phyloP scores from a whole-genome alignment of 495 filamentous ascomycete genomes.

The Barbatosphaeria neglecta region DNA sequence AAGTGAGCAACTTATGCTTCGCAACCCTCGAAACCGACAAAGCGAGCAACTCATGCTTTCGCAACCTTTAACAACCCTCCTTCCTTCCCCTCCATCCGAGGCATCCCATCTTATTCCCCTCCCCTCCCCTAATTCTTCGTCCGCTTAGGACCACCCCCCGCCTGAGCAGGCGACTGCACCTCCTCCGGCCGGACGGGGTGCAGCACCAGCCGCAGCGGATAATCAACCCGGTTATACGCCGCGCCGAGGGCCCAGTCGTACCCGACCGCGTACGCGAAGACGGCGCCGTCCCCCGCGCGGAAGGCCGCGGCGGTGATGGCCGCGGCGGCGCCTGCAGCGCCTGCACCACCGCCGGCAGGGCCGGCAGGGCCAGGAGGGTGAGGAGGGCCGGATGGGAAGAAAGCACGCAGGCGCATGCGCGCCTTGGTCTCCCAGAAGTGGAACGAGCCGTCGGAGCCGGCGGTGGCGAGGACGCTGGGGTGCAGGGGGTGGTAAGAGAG shows the following conservation, averaged over 20 bases:
- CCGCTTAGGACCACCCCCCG: too few species aligned
- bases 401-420: constrained; percentile 77
- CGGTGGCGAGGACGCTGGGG: constrained; percentile 81
- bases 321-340: constrained; percentile 65
- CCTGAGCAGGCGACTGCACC: constrained; percentile 70
- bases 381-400: constrained; percentile 43
- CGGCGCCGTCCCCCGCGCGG: constrained; percentile 57
- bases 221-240: constrained; percentile 52
- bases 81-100: not conserved
- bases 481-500: constrained; percentile 74
- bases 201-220: constrained; percentile 76
- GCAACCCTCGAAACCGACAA: not conserved
- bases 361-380: too few species aligned
- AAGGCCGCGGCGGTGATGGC: constrained; percentile 71
- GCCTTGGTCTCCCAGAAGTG: constrained; percentile 87
- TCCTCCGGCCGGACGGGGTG: constrained; percentile 68
- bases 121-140: constrained; percentile 37
- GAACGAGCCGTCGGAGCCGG: constrained; percentile 80
- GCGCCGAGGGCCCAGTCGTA: constrained; percentile 96
- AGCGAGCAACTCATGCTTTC: not conserved
- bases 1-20: not conserved
- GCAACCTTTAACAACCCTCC: not conserved
- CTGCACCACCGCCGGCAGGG: too few species aligned
- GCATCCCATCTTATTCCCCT: not conserved
- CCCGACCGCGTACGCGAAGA: constrained; percentile 83